phyloP scores from a whole-genome alignment of 2,329 filamentous ascomycete genomes.

The Fulvia fulva region DNA sequence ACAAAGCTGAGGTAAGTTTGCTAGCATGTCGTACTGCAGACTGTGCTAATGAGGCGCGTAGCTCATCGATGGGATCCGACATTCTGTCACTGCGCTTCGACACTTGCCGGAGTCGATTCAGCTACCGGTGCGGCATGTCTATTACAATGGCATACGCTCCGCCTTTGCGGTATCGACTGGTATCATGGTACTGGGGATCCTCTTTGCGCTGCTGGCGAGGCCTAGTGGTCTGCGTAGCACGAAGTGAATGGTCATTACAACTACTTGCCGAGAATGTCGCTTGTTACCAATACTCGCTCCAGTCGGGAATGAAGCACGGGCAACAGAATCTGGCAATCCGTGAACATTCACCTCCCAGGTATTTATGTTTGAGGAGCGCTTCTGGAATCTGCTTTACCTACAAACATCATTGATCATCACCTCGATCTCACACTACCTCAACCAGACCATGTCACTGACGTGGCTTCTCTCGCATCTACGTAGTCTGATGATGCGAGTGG shows the following conservation, averaged over 20 bases:
- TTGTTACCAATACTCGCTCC: too few species aligned
- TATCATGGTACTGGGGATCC: conserved; percentile 48
- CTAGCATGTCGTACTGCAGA: conserved; percentile 1
- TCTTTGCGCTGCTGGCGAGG: conserved; percentile 46
- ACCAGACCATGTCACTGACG: background rate
- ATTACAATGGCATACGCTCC: conserved; percentile 56
- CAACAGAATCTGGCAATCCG: too few species aligned
- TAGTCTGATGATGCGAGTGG: background rate
- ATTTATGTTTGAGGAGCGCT: too few species aligned
- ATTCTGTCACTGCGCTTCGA: conserved; percentile 56
- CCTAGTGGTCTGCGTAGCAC: conserved; percentile 13
- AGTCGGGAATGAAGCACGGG: too few species aligned
- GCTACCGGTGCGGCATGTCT: conserved; percentile 54
- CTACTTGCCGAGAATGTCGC: too few species aligned
- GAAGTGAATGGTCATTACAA: background rate
- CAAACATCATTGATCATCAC: too few species aligned
- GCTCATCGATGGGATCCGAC: conserved; percentile 60
- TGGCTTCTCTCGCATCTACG: background rate
- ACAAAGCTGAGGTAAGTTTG: conserved; percentile 55
- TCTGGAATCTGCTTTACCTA: too few species aligned
- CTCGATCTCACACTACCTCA: too few species aligned
- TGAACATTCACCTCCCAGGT: too few species aligned
- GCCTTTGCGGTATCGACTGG: conserved; percentile 55
- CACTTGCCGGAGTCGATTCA: conserved; percentile 55
- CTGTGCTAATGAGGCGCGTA: conserved; percentile 28